phyloP scores from a whole-genome alignment of 2,329 filamentous ascomycete genomes.

The Exophiala aquamarina region DNA sequence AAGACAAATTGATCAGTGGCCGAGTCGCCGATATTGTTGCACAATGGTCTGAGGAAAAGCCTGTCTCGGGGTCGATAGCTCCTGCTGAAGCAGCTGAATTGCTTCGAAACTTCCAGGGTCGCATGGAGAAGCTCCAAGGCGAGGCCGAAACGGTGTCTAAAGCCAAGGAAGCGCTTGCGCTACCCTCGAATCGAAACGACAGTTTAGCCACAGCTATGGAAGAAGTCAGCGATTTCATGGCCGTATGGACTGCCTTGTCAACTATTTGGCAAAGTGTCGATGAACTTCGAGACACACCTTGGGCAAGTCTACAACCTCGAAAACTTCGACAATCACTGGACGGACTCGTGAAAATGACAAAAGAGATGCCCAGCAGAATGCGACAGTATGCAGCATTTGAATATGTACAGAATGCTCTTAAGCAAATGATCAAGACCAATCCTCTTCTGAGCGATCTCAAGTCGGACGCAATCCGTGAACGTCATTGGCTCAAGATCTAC shows the following conservation, averaged over 20 bases:
- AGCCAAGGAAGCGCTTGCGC: conserved; percentile 92
- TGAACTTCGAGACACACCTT: conserved; percentile 86
- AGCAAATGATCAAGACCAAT: conserved; percentile 88
- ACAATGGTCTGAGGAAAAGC: conserved; percentile 96
- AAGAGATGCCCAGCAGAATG: conserved; percentile 99
- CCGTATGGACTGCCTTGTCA: conserved; percentile 92
- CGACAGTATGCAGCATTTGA: conserved; percentile 99
- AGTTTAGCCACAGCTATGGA: conserved; percentile 84
- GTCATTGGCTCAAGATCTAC: conserved; percentile 98
- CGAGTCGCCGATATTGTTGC: conserved; percentile 81
- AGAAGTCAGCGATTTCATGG: conserved; percentile 98
- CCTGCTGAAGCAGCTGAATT: conserved; percentile 85
- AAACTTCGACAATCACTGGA: conserved; percentile 90
- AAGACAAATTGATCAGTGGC: conserved; percentile 86
- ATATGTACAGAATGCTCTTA: conserved; percentile 88
- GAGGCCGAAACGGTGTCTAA: conserved; percentile 93
- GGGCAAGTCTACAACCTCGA: conserved; percentile 92
- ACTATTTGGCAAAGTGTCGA: conserved; percentile 97
- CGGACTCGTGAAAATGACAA: conserved; percentile 92
- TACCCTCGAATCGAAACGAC: conserved; percentile 76
- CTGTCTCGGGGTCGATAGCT: conserved; percentile 89
- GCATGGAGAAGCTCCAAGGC: conserved; percentile 79
- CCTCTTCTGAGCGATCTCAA: conserved; percentile 84
- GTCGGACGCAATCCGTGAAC: conserved; percentile 91
- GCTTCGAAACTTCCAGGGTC: conserved; percentile 76